phyloP scores from a whole-genome alignment of 192 early-diverging fungal genomes.

The Bifiguratus adelaidae region DNA sequence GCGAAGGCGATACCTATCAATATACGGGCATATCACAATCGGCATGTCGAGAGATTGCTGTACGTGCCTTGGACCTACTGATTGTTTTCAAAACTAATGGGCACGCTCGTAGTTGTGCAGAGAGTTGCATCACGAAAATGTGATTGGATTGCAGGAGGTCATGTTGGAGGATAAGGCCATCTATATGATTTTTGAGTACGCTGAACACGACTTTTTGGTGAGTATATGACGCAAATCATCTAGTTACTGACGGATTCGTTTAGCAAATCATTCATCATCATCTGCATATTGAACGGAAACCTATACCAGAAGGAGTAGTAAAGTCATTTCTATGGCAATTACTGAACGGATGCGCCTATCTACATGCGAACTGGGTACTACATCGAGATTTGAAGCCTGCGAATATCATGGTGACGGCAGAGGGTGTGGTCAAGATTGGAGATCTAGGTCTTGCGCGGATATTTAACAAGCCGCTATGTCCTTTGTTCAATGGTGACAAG shows the following conservation, averaged over 20 bases:
- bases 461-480: slow-evolving; percentile 60
- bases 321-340: slow-evolving; percentile 89
- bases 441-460: slow-evolving; percentile 87
- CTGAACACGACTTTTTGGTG: slow-evolving; percentile 86
- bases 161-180: slow-evolving; percentile 88
- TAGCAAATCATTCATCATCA: slow-evolving; percentile 90
- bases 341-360: slow-evolving; percentile 76
- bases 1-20: slow-evolving; percentile 70
- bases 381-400: slow-evolving; percentile 93
- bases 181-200: slow-evolving; percentile 95
- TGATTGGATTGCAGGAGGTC: slow-evolving; percentile 80
- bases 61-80: slow-evolving; percentile 8
- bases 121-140: slow-evolving; percentile 84
- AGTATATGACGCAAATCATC: background rate
- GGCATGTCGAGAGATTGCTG: slow-evolving; percentile 86
- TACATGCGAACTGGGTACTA: slow-evolving; percentile 78
- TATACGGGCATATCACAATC: slow-evolving; percentile 86
- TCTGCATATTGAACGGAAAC: slow-evolving; percentile 63
- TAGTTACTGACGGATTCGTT: background rate
- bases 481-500: slow-evolving; percentile 75
- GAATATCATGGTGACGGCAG: slow-evolving; percentile 81
- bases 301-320: slow-evolving; percentile 71
- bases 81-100: background rate
- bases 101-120: slow-evolving; percentile 54
- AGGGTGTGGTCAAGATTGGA: slow-evolving; percentile 88